Evolutionary conservation across 192 early-diverging fungal species (phyloP), one percentile per base, ranked within the genome.

Genomic region (Cetraspora pellucida): DNA sequence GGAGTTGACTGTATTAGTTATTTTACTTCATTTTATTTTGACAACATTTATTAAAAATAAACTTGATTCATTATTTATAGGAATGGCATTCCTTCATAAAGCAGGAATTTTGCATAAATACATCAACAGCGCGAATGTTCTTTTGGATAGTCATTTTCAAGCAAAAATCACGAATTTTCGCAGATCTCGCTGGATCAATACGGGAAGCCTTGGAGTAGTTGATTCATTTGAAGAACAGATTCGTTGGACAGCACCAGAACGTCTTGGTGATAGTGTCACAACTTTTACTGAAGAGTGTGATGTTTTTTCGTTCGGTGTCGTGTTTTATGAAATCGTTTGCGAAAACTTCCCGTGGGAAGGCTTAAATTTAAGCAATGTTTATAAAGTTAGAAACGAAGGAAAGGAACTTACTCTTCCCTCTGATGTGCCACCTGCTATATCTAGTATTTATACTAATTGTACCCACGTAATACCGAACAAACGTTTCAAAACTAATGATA

Each of bases 31-130:
- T 72, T 58, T 14, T 47, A 3, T 60, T 46, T 17, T 13, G n/a
- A n/a, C n/a, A n/a, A n/a, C n/a, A n/a, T 17, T 47, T 16, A n/a
- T n/a, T 13, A 46, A 68, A 14, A 21, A 47, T n/a, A 45, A 27
- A 47, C 14, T 46, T 43, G 11, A 16, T 25, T 46, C 49, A 14
- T 69, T 27, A 23, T 10, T 14, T 50, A 31, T 37, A 75, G 73
- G 73, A n/a, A 16, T 75, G 7, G 73, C 73, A 47, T 75, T 55
- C 27, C 60, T 75, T 59, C 73, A 75, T 61, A 52, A 63, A 75
- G 73, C 73, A 61, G 73, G 73, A 27, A 75, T 78, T 21, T 30
- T 78, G 11, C 77, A 78, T 37, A 78, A 78, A 73, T 59, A 73
- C 16, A 72, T 78, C 16, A 59, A 64, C 31, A 78, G 77, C 19